Base-by-base conservation (phyloP, 257 asterid species). In the Lantana camara region DNA sequence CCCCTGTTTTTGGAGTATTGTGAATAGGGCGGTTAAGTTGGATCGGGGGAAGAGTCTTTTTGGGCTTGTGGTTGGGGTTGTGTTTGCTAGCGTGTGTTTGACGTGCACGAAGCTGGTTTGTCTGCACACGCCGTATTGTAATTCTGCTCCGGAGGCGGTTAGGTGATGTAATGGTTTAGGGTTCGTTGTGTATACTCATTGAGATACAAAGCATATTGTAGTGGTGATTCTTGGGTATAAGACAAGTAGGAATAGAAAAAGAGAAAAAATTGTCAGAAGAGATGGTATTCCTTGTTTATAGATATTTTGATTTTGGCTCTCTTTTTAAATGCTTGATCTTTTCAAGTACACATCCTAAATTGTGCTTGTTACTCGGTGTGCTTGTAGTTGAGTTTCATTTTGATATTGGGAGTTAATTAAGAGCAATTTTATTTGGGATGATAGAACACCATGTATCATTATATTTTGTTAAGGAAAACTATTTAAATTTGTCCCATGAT, bases 81-180 rank as follows among this genome's bases (percentile, higher is more conserved):
- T 65, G 24, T 88, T 82, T 74, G 83, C 97, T 7, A 73, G 77
- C 20, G 77, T 86, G 57, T 90, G 99, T 71, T 57, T 94, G 10
- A 78, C 85, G 23, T 84, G 79, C 68, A 94, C 99, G 2, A 94
- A 83, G 81, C 80, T 94, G 22, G 97, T 94, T 37, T 94, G 99
- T 70, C 70, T 90, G 95, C 99, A 88, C 72, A 90, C 99, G 1
- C 83, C 96, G 11, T 94, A 94, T 41, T 94, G 99, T 85, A 94
- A 94, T 75, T 94, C 99, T 60, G 99, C 99, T 10, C 99, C 99
- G 0, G 99, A 94, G 69, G 99, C 99, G 64, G 99, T 94, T 40
- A 86, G 95, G 71, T 94, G 90, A 89, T 59, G 16, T 9, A 19
- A 11, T n/a, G 50, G 12, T 17, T 20, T 21, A n/a, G 38, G 10